Evolutionary conservation across 495 filamentous ascomycete genomes (phyloP).

Genomic region (Aspergillus ostianus): DNA sequence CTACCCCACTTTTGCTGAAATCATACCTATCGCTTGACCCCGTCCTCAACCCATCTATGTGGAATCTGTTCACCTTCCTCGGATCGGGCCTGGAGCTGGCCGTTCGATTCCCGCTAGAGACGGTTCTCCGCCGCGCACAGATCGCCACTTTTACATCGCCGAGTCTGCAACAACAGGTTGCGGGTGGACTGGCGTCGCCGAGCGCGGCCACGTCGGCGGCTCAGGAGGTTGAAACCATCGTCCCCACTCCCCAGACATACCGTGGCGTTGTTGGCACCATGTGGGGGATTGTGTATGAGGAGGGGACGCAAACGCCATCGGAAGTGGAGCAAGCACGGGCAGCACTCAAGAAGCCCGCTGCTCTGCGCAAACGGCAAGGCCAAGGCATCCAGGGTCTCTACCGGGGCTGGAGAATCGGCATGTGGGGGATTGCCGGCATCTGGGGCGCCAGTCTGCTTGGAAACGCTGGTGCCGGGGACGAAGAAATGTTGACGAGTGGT

Average conservation of each 20-base stretch:
- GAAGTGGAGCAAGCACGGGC: constrained; percentile 37
- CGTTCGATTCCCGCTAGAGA: constrained; percentile 85
- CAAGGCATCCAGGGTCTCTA: constrained; percentile 84
- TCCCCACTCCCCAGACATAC: constrained; percentile 62
- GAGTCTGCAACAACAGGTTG: constrained; percentile 53
- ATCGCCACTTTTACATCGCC: constrained; percentile 59
- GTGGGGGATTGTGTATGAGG: constrained; percentile 81
- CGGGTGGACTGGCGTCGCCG: constrained; percentile 41
- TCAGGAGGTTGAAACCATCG: constrained; percentile 64
- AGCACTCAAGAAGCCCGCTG: constrained; percentile 32
- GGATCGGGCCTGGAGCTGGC: constrained; percentile 75
- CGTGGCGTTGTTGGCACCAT: constrained; percentile 81
- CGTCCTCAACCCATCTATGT: constrained; percentile 73
- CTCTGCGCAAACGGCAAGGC: constrained; percentile 57
- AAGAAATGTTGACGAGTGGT: constrained; percentile 39
- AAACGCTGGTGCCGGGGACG: constrained; percentile 33
- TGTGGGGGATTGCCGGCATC: constrained; percentile 91
- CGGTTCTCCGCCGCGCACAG: constrained; percentile 84
- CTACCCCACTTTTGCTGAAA: constrained; percentile 78
- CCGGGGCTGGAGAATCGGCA: constrained; percentile 90
- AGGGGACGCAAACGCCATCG: constrained; percentile 54
- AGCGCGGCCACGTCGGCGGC: constrained; percentile 34
- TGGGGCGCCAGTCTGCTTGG: constrained; percentile 71
- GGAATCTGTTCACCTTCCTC: constrained; percentile 74
- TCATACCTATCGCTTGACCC: constrained; percentile 77